Percentiles rank a stretch among this genome's conserved stretches.
These are phyloP conservation scores for Hippophae rhamnoides DNA, from an alignment of 306 rosid genomes.

Conservation along the genomic window DNA sequence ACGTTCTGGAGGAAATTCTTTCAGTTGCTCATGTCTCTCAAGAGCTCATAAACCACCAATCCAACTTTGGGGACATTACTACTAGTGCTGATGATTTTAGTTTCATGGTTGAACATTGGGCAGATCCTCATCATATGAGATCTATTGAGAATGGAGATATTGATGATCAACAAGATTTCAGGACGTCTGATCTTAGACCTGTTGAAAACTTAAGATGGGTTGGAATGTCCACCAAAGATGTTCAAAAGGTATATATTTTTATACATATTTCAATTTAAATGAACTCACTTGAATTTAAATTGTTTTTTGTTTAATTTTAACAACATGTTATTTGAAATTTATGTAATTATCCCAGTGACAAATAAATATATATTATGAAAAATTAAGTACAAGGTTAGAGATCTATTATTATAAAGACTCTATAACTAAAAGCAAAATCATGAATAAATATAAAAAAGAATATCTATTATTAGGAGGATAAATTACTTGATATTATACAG, in stretches of 20 bases:
- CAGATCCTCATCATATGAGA: slow-evolving; percentile 28
- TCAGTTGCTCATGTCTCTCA: slow-evolving; percentile 77
- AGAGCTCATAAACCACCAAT: slow-evolving; percentile 38
- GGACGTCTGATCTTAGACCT: slow-evolving; percentile 22
- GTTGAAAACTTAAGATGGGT: slow-evolving; percentile 83
- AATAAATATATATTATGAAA: no score
- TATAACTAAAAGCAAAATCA: no score
- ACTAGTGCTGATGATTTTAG: slow-evolving; percentile 45
- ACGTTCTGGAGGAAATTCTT: slow-evolving; percentile 75
- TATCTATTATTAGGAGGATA: no score
- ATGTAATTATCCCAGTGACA: no score
- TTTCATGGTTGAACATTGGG: slow-evolving; percentile 44
- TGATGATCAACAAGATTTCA: slow-evolving; percentile 35
- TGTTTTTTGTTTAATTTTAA: not conserved
- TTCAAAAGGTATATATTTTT: slow-evolving; percentile 46
- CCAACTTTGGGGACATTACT: slow-evolving; percentile 15
- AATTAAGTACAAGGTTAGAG: no score
- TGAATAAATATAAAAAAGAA: no score
- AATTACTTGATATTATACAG: no score
- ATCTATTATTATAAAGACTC: no score
- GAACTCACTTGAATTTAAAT: no score
- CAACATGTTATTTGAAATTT: no score
- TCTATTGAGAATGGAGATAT: slow-evolving; percentile 41
- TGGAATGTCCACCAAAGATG: slow-evolving; percentile 58
- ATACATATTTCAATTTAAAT: no score